A percentile compares a stretch with the other conserved stretches of the same genome.
These are phyloP conservation scores for Psilocybe mexicana DNA, from an alignment of 1,284 basidiomycete species.

Conservation along the genomic window DNA sequence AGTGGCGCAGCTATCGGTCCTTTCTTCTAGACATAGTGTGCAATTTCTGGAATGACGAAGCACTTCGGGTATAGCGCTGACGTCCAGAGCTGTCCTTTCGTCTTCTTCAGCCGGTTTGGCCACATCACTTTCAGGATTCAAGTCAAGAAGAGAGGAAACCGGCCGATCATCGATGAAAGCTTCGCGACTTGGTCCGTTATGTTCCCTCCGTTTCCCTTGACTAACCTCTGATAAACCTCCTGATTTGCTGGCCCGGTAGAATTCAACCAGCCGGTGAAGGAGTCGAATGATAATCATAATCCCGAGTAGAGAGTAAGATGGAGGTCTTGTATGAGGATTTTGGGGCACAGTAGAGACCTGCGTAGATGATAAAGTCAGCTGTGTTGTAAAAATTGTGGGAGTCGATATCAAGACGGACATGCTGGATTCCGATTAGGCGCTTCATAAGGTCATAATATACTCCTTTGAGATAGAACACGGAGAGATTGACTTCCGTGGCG, in stretches of 20 bases:
- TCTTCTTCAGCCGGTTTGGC: constrained; percentile 67
- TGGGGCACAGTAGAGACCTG: constrained; percentile 75
- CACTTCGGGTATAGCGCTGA: constrained; percentile 50
- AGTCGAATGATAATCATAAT: constrained; percentile 74
- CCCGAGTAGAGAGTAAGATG: constrained; percentile 86
- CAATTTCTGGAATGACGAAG: constrained; percentile 72
- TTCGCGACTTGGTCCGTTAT: constrained; percentile 31
- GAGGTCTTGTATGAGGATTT: constrained; percentile 69
- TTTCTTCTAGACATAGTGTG: constrained; percentile 84
- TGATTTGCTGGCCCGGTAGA: constrained; percentile 33
- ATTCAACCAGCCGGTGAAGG: constrained; percentile 57
- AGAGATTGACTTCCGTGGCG: constrained; percentile 74
- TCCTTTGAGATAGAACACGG: constrained; percentile 80
- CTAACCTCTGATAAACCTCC: not conserved
- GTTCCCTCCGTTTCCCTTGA: constrained; percentile 14
- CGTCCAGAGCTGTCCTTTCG: constrained; percentile 61
- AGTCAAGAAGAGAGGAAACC: constrained; percentile 61
- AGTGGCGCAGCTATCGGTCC: constrained; percentile 80
- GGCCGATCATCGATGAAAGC: constrained; percentile 65
- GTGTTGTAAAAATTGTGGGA: constrained; percentile 63
- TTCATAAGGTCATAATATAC: constrained; percentile 77
- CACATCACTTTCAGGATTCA: constrained; percentile 52
- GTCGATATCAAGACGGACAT: constrained; percentile 52
- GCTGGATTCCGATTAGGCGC: constrained; percentile 69
- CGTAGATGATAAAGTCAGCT: constrained; percentile 1